Evolutionary conservation across 2,329 filamentous ascomycete genomes (phyloP).

Genomic region (Fusarium miscanthi): DNA sequence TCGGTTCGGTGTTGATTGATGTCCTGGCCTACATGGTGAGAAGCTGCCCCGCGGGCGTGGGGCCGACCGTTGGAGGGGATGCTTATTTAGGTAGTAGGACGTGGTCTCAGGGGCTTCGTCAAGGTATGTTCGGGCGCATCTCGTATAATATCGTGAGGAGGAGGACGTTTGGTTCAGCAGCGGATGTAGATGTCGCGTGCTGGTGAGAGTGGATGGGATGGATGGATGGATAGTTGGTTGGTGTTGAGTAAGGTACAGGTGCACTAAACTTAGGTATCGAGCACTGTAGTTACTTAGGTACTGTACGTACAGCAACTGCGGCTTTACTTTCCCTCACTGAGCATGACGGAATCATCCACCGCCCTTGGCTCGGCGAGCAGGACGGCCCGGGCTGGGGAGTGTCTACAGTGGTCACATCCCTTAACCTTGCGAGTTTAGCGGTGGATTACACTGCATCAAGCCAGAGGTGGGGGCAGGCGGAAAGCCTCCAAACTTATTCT

Average conservation of each 20-base stretch:
- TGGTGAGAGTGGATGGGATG: slow-evolving; percentile 5
- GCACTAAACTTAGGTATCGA: background rate
- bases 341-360: slow-evolving; percentile 44
- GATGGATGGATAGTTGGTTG: slow-evolving; percentile 1
- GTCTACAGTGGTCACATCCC: slow-evolving; percentile 25
- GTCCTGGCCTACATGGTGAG: slow-evolving; percentile 43
- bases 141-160: slow-evolving; percentile 29
- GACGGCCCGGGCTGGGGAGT: slow-evolving; percentile 42
- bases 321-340: slow-evolving; percentile 10
- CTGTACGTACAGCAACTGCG: slow-evolving; percentile 15
- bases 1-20: background rate
- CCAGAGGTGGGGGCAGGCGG: slow-evolving; percentile 1
- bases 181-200: slow-evolving; percentile 23
- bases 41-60: slow-evolving; percentile 46
- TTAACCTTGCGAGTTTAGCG: slow-evolving; percentile 14
- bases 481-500: slow-evolving; percentile 31
- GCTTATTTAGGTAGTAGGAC: slow-evolving; percentile 28
- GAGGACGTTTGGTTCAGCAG: slow-evolving; percentile 4
- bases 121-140: slow-evolving; percentile 35
- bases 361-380: slow-evolving; percentile 40
- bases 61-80: slow-evolving; percentile 38
- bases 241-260: slow-evolving; percentile 11
- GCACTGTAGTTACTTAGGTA: background rate
- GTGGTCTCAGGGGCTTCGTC: slow-evolving; percentile 34
- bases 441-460: slow-evolving; percentile 7